Evolutionary conservation across 2,329 filamentous ascomycete genomes (phyloP), one percentile per base, ranked within the genome.

Genomic region (Penicillium sumatraense): DNA sequence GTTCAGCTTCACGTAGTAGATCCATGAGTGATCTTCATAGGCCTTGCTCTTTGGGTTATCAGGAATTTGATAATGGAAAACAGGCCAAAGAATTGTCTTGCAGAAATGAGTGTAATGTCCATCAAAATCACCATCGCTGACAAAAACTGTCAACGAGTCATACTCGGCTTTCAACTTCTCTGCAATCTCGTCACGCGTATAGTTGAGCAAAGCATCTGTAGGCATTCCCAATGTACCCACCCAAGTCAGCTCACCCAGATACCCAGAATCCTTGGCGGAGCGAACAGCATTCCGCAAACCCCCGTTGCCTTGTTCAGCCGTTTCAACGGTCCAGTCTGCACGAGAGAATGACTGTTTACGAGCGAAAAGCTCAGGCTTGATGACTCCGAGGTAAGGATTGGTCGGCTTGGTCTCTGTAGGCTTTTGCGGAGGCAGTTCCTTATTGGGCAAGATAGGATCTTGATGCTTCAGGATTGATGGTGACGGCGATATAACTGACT

Each of bases 41-140:
- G 93, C 93, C 74, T 98, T 98, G 85, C 92, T 97, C 81, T 96
- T 96, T 23, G 93, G 93, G 70, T 96, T 96, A 71, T 98, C 95
- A 0, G 93, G 95, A 56, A 98, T 96, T 75, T 97, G 93, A 73
- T 98, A 98, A 76, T 98, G 93, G 75, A 98, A 96, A 57, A 97
- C 93, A 1, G 93, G 93, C 93, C 93, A 98, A 6, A 98, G 81
- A 52, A 98, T 96, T 13, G 93, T 91, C 79, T 98, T 98, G 86
- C 93, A 97, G 72, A 95, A 98, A 75, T 97, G 93, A 11, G 89
- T 86, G 70, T 98, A 98, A 75, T 96, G 93, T 1, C 93, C 92
- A 68, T 97, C 89, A 70, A 97, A 92, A 74, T 98, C 93, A 70
- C 89, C 91, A 76, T 98, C 93, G 57, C 86, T 89, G 73, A 90